Evolutionary conservation across 2,329 filamentous ascomycete genomes (phyloP), one percentile per base, ranked within the genome.

Genomic region (Exophiala calicioides): DNA sequence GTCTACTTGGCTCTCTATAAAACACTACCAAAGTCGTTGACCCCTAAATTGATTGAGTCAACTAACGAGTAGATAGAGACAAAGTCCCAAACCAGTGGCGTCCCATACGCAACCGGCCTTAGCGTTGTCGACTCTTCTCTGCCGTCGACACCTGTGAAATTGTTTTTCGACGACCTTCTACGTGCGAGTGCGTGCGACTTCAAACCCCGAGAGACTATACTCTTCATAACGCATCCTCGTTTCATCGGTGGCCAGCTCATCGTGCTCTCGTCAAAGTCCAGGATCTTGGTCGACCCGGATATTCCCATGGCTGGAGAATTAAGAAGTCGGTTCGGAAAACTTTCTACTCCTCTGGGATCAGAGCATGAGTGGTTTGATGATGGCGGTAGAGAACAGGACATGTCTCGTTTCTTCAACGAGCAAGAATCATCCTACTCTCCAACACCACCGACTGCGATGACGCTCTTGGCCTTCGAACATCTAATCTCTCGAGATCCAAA

Each of bases 111-210:
- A 7, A 27, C n/a, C 24, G 24, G 24, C 30, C 30, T 33, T 13
- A 16, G 15, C 21, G 36, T 29, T 13, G 21, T 39, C 13, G 36
- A 39, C 16, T 6, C 13, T 15, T 39, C 36, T 13, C 4, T 5
- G 7, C 21, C 18, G 12, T 13, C 8, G 3, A 5, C 21, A 4
- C 36, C 36, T n/a, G 16, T 44, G 18, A 44, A 34, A 27, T 5
- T 41, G 19, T 3, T 33, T 29, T 24, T 39, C 44, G 15, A 47
- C 16, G 24, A 47, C 26, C 20, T 24, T 18, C 20, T 39, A 8
- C 23, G 20, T 12, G 20, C 26, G 20, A 27, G 36, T 27, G 36
- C 20, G 4, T 4, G 21, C 16, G 3, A 3, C 13, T 27, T 26
- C 36, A 29, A 18, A 16, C 13, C 21, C 29, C 18, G n/a, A 12